These are phyloP conservation scores for Alternaria gaisen DNA, from an alignment of 2,329 filamentous ascomycete genomes.

Conservation along the genomic window DNA sequence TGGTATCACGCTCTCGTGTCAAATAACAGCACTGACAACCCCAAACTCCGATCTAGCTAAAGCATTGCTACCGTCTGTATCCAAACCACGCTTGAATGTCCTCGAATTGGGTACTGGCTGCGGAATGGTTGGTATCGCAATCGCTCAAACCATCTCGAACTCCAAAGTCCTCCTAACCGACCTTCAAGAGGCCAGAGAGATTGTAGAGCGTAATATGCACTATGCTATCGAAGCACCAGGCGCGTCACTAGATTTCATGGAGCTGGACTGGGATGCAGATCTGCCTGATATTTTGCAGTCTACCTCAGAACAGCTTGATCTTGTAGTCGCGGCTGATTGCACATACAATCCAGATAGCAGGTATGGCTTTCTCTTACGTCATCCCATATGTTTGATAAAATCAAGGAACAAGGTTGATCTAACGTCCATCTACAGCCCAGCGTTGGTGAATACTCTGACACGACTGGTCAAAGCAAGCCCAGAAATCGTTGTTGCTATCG, in stretches of 20 bases:
- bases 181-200: conserved; percentile 69
- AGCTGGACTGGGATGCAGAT: conserved; percentile 70
- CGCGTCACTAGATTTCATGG: conserved; percentile 58
- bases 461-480: conserved; percentile 60
- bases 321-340: conserved; percentile 74
- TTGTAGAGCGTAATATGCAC: conserved; percentile 65
- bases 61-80: conserved; percentile 9
- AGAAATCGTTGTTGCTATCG: conserved; percentile 63
- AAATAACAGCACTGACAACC: conserved; percentile 57
- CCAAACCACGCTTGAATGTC: conserved; percentile 46
- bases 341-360: conserved; percentile 75
- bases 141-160: conserved; percentile 63
- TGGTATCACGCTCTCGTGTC: conserved; percentile 65
- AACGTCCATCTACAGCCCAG: conserved; percentile 55
- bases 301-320: conserved; percentile 55
- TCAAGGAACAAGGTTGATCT: not conserved
- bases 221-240: conserved; percentile 54
- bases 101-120: conserved; percentile 75
- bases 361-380: conserved; percentile 21
- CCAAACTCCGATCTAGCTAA: conserved; percentile 2
- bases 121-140: conserved; percentile 70
- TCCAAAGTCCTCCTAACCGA: conserved; percentile 70
- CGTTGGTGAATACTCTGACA: conserved; percentile 67
- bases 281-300: conserved; percentile 49
- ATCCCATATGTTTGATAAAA: not conserved